Evolutionary conservation across 805 yeast species (phyloP), one percentile per base, ranked within the genome.

Genomic region (Phaffomyces opuntiae): DNA sequence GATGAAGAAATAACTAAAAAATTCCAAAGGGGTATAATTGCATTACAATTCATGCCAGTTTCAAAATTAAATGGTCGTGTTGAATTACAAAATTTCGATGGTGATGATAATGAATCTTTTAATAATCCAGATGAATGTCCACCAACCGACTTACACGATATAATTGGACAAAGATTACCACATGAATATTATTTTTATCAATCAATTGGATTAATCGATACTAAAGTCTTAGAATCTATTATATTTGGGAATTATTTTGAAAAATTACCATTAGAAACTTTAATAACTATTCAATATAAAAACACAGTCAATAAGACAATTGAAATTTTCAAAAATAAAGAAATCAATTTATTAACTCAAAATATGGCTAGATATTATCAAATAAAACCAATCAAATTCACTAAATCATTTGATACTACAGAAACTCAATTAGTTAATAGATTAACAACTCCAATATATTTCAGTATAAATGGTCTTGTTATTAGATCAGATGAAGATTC

Each of bases 291-390:
- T 14, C 74, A 83, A 36, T 87, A 83, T 63, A 76, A 73, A 43
- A 62, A 62, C n/a, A 68, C 87, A 50, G 69, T 82, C 12, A 67
- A 64, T 35, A 63, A 64, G 34, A 70, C 76, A 40, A 66, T 72
- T 14, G 74, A 75, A 24, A 52, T 55, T 16, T 62, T 78, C 46
- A 75, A 83, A 45, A 81, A 83, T 44, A 72, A 74, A 53, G 80
- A 81, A 44, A 69, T 87, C 46, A 82, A 83, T 51, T 66, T 87
- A 42, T 65, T 90, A 21, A 78, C 95, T 14, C 81, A 78, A 53
- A 75, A 82, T 25, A 73, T 89, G 54, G 82, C 87, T 51, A 80
- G 98, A 60, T 91, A 87, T 64, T 88, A 80, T 61, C 97, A 90
- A 60, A 82, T 77, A 48, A 85, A 83, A 59, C 78, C 74, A 46